phyloP scores from a whole-genome alignment of 257 asterid species.

The Solanum chiquidenum region DNA sequence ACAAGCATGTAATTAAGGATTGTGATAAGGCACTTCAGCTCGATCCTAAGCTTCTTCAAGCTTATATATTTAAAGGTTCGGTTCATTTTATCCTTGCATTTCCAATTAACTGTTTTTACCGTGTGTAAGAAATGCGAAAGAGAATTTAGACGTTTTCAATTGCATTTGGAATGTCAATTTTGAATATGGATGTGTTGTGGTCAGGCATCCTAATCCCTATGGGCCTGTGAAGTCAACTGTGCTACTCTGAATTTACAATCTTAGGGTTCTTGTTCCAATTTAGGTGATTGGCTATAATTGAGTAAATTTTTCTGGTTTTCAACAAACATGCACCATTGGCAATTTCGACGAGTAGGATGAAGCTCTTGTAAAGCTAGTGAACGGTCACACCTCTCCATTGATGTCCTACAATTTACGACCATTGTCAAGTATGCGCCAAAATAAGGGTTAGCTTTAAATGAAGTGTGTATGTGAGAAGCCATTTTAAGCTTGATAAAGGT shows the following conservation, averaged over 20 bases:
- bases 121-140: neutral
- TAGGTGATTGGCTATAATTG: neutral
- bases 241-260: neutral
- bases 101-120: neutral
- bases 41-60: slow-evolving; percentile 71
- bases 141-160: neutral
- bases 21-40: slow-evolving; percentile 86
- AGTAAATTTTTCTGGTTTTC: neutral
- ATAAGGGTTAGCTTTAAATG: neutral
- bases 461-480: neutral
- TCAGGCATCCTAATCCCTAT: neutral
- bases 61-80: slow-evolving; percentile 79
- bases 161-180: neutral
- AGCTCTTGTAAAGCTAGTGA: neutral
- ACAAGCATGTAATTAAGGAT: slow-evolving; percentile 90
- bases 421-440: neutral
- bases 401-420: neutral
- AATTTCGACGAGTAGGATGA: neutral
- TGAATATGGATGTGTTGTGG: neutral
- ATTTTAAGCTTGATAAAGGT: neutral
- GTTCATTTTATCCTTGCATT: neutral
- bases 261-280: neutral
- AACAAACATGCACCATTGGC: neutral
- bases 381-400: neutral
- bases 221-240: neutral